Conservation (phyloP, 305 asterid genomes). For the Rubia tinctorum region DNA sequence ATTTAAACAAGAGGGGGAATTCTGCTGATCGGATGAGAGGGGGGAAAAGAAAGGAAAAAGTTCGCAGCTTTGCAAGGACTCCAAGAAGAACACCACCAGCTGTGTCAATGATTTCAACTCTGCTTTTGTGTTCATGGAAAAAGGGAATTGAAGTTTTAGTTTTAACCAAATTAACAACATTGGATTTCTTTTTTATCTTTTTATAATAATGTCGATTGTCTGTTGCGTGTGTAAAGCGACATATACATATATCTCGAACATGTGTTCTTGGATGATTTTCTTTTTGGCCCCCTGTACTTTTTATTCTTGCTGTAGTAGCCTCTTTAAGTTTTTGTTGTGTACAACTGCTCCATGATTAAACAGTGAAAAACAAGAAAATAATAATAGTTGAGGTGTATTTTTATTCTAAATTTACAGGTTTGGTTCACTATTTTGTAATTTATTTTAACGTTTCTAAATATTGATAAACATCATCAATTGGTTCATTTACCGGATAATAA, state of each 20-base stretch:
- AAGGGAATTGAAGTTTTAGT: constrained; percentile 16
- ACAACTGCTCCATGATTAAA: neutral
- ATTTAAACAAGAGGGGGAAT: neutral
- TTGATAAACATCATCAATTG: too few relatives aligned
- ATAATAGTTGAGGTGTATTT: too few relatives aligned
- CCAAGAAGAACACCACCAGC: constrained; percentile 8
- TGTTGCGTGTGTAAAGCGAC: constrained; percentile 7
- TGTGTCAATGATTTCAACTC: constrained; percentile 26
- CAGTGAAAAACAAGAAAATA: too few relatives aligned
- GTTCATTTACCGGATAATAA: too few relatives aligned
- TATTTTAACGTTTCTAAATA: too few relatives aligned
- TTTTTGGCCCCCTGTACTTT: neutral
- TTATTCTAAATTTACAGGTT: too few relatives aligned
- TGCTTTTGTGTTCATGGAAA: constrained; percentile 22
- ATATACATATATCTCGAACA: neutral
- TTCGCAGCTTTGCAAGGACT: constrained; percentile 17
- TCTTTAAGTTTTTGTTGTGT: neutral
- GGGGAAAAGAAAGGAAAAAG: neutral
- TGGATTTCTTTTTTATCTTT: constrained; percentile 1
- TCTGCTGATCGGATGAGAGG: constrained; percentile 16
- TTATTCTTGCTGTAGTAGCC: neutral
- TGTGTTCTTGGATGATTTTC: neutral
- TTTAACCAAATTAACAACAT: constrained; percentile 1
- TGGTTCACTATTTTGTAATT: too few relatives aligned
- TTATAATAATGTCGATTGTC: constrained; percentile 1